Base-by-base conservation (phyloP, 257 asterid species). In the Misopates orontium region DNA sequence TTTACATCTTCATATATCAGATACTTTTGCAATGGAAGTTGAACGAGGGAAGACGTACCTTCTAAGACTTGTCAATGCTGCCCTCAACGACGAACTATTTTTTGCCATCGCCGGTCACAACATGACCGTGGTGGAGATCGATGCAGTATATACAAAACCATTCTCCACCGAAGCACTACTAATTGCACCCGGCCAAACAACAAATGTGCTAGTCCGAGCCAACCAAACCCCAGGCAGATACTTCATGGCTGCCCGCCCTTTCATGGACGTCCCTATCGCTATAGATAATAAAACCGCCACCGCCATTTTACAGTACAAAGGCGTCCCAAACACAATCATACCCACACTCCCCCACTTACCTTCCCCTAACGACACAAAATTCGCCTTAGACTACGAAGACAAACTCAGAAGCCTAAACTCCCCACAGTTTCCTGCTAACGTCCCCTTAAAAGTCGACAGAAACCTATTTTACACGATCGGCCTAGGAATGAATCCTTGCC, bases 21-120 rank as follows among this genome's bases (percentile, higher is more conserved):
- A 85, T 54, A 85, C 85, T 2, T 83, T 69, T 15, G 87, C 71
- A 1, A 50, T 79, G 13, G 83, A 83, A 45, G 87, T 83, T 0
- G 89, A 80, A 64, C 85, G 57, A 15, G 89, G 87, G 10, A 83
- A 79, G 44, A 80, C 85, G 9, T 85, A 85, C 65, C 84, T 83
- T 5, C n/a, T 85, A 25, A 64, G 93, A 28, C 73, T 85, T 74
- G 51, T 83, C 79, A 85, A 85, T 24, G 78, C 89, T 11, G 93
- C 89, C 44, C 85, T 85, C 75, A 85, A 83, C 68, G 89, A 85
- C 50, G 85, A 83, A 69, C 89, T 83, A 14, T 85, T 85, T 79
- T 85, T 85, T n/a, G 84, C 79, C 20, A 55, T 85, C 0, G 79
- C 84, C 17, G 78, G 77, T 12, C 93, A 85, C 83, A 73, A 36